Percentiles rank a stretch among this genome's conserved stretches.
These are phyloP conservation scores for Gracilaria gracilis DNA, from an alignment of 23 red algal genomes.

Conservation along the genomic window DNA sequence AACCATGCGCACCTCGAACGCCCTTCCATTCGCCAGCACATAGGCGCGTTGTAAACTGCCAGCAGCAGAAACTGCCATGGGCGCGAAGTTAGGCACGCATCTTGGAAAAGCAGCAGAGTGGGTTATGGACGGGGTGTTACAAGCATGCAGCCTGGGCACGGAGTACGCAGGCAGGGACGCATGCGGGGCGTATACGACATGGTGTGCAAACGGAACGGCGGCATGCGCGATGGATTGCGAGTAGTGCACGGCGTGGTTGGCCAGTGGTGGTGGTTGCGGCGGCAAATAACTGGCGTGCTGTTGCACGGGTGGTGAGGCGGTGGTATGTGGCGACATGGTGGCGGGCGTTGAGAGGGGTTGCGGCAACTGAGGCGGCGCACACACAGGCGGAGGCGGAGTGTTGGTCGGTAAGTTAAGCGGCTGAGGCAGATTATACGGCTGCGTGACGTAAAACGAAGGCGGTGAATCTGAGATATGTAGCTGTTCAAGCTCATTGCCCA, in stretches of 20 bases:
- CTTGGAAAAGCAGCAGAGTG: too few species aligned
- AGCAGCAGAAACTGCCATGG: background rate
- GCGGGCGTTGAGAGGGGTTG: background rate
- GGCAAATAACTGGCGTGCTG: background rate
- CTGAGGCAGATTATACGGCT: background rate
- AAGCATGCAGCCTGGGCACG: background rate
- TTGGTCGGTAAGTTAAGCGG: background rate
- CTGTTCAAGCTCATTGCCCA: constrained; percentile 3
- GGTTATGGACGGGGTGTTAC: too few species aligned
- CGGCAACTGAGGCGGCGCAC: background rate
- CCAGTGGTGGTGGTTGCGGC: background rate
- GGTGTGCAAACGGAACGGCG: background rate
- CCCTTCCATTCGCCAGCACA: background rate
- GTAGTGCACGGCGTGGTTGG: background rate
- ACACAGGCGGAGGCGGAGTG: background rate
- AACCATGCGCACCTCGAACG: background rate
- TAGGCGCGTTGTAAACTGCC: background rate
- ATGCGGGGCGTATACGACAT: background rate
- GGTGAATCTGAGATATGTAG: constrained; percentile 1
- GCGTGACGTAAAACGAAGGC: constrained; percentile 20
- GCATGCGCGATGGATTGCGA: background rate
- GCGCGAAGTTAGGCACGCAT: background rate
- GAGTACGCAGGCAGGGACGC: constrained; percentile 8
- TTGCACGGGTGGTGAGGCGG: background rate
- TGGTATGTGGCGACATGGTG: background rate